Evolutionary conservation across 352 stramenopile genomes (phyloP).

Genomic region (Thraustochytrium sp.): DNA sequence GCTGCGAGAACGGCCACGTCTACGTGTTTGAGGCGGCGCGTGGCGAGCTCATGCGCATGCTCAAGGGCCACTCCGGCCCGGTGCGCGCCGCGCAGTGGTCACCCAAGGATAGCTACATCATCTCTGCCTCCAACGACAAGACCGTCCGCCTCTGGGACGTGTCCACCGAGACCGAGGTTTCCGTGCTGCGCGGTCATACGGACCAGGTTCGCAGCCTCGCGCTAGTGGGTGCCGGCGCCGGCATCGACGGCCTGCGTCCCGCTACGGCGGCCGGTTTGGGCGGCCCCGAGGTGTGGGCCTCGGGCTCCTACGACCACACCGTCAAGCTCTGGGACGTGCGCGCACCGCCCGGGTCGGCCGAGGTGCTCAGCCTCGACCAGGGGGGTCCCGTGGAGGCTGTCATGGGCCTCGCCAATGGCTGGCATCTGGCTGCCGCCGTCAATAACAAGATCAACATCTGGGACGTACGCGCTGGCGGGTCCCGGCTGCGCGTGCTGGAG

Average conservation of each 20-base stretch:
- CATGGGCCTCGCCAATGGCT: conserved; percentile 71
- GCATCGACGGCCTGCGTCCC: conserved; percentile 53
- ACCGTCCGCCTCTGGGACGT: conserved; percentile 76
- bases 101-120: conserved; percentile 70
- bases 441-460: conserved; percentile 83
- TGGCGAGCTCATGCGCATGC: conserved; percentile 69
- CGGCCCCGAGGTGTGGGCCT: conserved; percentile 72
- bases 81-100: conserved; percentile 71
- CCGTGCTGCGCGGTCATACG: conserved; percentile 68
- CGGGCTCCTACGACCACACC: conserved; percentile 83
- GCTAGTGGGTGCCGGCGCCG: conserved; percentile 50
- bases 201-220: conserved; percentile 70
- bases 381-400: conserved; percentile 76
- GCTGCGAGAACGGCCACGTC: conserved; percentile 65
- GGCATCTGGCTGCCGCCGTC: conserved; percentile 69
- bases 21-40: conserved; percentile 75
- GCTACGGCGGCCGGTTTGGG: too few species aligned
- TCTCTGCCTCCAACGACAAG: conserved; percentile 82
- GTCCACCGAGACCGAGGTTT: conserved; percentile 67
- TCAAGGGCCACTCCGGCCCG: conserved; percentile 71
- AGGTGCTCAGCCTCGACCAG: conserved; percentile 64
- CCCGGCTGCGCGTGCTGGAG: conserved; percentile 74
- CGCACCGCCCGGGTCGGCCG: conserved; percentile 59
- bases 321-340: conserved; percentile 84
- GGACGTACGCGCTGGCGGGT: conserved; percentile 77